phyloP scores from a whole-genome alignment of 441 rosid genomes.

The Gossypium gossypioides region DNA sequence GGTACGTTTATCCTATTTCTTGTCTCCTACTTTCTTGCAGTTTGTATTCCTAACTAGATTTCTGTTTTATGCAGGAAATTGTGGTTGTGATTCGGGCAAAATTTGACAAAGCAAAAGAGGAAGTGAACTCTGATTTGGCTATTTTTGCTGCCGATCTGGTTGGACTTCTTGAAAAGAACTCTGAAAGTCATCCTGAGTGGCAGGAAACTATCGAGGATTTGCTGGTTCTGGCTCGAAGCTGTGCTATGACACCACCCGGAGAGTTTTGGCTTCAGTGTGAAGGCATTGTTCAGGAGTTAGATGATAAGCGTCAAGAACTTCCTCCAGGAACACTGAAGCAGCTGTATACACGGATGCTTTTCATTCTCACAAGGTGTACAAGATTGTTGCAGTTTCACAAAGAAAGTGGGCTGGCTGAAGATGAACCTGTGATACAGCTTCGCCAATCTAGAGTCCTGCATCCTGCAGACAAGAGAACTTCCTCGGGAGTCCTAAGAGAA shows the following conservation, averaged over 20 bases:
- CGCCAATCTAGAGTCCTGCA: conserved; percentile 68
- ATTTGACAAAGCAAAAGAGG: conserved; percentile 97
- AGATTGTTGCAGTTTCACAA: conserved; percentile 94
- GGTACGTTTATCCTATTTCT: conserved; percentile 32
- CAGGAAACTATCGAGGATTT: conserved; percentile 95
- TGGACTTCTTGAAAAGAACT: conserved; percentile 89
- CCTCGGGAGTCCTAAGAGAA: conserved; percentile 36
- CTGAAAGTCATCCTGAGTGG: conserved; percentile 93
- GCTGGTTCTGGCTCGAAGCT: conserved; percentile 83
- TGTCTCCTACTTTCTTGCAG: background rate
- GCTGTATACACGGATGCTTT: conserved; percentile 94
- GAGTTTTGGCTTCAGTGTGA: conserved; percentile 99
- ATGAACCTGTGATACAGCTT: conserved; percentile 63
- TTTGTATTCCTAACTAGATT: conserved; percentile 21
- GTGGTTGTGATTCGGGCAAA: conserved; percentile 72
- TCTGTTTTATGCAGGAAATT: conserved; percentile 47
- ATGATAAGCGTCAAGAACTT: conserved; percentile 95
- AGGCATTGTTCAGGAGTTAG: conserved; percentile 94
- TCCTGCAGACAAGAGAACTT: conserved; percentile 60
- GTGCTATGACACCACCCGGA: conserved; percentile 81
- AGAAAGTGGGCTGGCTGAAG: conserved; percentile 85
- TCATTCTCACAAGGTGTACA: conserved; percentile 93
- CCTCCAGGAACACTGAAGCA: conserved; percentile 83
- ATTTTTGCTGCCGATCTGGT: conserved; percentile 90
- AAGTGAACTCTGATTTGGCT: conserved; percentile 31